These are phyloP conservation scores for Botrytis fabae DNA, from an alignment of 2,329 filamentous ascomycete genomes.

Conservation along the genomic window DNA sequence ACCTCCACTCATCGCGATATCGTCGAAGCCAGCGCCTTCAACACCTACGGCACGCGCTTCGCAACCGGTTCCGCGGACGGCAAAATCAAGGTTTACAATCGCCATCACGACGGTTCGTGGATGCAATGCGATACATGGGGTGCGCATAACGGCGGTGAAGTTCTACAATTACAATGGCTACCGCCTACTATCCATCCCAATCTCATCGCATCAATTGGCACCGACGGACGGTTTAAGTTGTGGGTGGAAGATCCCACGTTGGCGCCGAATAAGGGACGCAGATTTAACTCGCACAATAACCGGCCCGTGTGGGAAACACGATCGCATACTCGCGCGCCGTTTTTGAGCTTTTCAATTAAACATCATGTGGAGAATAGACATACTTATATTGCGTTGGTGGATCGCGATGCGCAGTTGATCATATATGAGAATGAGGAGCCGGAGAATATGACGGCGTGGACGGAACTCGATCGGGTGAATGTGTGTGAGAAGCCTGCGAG, in stretches of 20 bases:
- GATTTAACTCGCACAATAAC: slow-evolving; percentile 75
- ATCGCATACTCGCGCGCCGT: slow-evolving; percentile 47
- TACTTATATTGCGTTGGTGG: slow-evolving; percentile 82
- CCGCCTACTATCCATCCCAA: slow-evolving; percentile 84
- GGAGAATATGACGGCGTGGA: slow-evolving; percentile 77
- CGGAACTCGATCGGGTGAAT: slow-evolving; percentile 71
- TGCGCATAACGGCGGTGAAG: slow-evolving; percentile 85
- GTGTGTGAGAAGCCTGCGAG: slow-evolving; percentile 70
- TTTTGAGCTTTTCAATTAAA: slow-evolving; percentile 80
- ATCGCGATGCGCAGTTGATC: slow-evolving; percentile 75
- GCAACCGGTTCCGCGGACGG: slow-evolving; percentile 91
- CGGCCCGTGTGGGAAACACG: slow-evolving; percentile 50
- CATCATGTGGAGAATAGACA: slow-evolving; percentile 76
- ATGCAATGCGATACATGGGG: slow-evolving; percentile 82
- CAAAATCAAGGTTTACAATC: slow-evolving; percentile 87
- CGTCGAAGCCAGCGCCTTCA: slow-evolving; percentile 67
- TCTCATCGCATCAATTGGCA: slow-evolving; percentile 82
- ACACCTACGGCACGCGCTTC: slow-evolving; percentile 88
- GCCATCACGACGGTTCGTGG: slow-evolving; percentile 76
- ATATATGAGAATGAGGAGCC: slow-evolving; percentile 85
- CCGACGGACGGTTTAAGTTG: slow-evolving; percentile 86
- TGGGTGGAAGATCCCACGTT: slow-evolving; percentile 91
- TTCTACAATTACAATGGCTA: slow-evolving; percentile 93
- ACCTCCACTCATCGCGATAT: slow-evolving; percentile 69
- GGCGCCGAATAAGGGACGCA: slow-evolving; percentile 68